Conservation (phyloP, 2,329 filamentous ascomycete species). For the Coniochaeta sp. region DNA sequence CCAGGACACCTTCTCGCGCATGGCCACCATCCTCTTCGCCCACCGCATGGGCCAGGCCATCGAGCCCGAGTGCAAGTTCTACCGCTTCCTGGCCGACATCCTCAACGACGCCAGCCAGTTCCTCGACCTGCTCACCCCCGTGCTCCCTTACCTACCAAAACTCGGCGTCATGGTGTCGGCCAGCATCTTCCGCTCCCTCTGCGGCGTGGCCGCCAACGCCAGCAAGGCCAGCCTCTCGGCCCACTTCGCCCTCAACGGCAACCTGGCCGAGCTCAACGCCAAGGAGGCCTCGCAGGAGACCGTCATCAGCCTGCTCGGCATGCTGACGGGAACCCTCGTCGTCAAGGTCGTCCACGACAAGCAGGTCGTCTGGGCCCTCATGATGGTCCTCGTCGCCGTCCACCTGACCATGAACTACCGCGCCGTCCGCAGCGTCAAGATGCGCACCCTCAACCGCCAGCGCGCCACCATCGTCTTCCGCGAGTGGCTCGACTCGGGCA, state of each 20-base stretch:
- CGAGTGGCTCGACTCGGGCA: slow-evolving; percentile 40
- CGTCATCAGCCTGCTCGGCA: slow-evolving; percentile 79
- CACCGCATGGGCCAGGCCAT: slow-evolving; percentile 74
- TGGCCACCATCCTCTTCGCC: slow-evolving; percentile 83
- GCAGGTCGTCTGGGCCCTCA: slow-evolving; percentile 63
- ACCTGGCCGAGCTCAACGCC: slow-evolving; percentile 88
- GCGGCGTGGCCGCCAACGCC: slow-evolving; percentile 83
- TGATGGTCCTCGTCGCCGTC: slow-evolving; percentile 63
- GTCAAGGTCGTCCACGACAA: slow-evolving; percentile 69
- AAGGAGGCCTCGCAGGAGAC: slow-evolving; percentile 96
- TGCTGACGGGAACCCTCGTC: slow-evolving; percentile 75
- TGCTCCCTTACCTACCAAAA: slow-evolving; percentile 50
- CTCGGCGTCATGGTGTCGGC: slow-evolving; percentile 41
- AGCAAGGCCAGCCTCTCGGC: slow-evolving; percentile 86
- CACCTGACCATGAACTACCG: slow-evolving; percentile 83
- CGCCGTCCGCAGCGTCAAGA: slow-evolving; percentile 76
- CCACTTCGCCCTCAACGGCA: slow-evolving; percentile 83
- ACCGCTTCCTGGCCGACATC: slow-evolving; percentile 77
- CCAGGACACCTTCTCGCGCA: slow-evolving; percentile 71
- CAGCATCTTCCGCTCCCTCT: slow-evolving; percentile 54
- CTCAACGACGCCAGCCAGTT: slow-evolving; percentile 85
- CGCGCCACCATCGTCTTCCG: slow-evolving; percentile 73
- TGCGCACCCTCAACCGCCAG: slow-evolving; percentile 80
- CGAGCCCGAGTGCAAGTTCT: slow-evolving; percentile 86
- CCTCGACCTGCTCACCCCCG: slow-evolving; percentile 75